Base-by-base conservation (phyloP, 495 filamentous ascomycete species). In the Parathielavia hyrcaniae region DNA sequence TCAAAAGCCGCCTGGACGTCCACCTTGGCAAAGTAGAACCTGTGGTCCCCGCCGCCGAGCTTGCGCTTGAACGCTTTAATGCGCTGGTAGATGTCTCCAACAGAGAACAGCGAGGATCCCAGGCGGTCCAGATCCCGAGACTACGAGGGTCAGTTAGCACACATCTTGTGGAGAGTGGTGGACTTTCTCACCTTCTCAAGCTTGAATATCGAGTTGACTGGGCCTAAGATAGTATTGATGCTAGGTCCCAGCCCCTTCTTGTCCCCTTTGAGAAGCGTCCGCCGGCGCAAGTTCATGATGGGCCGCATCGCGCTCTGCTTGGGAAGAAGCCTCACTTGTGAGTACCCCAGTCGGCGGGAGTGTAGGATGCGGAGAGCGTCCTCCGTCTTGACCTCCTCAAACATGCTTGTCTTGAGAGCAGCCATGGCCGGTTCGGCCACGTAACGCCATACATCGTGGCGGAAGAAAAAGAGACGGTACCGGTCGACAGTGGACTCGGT, bases 1-100 rank as follows among this genome's bases (percentile, higher is more conserved):
- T 98, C 93, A 68, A 96, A 98, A 53, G 93, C 96, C 10, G 90
- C 82, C 68, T 90, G 79, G 30, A 97, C 90, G 69, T 98, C 93
- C 14, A 96, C 75, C 69, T 97, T 98, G 41, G 86, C 91, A 64
- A 97, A 96, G 67, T 86, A 96, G 40, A 76, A 51, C 11, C 52
- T 53, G 51, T 58, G 46, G 46, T 67, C 1, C 1, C 56, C 64
- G 2, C 36, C 13, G 10, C 59, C 58, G 63, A 83, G 62, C n/a
- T 32, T 70, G 6, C 67, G 49, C 61, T 86, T 84, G 72, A 96
- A 96, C 1, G 61, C 58, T 64, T 84, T 88, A 35, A 98, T 69
- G 35, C 81, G 82, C n/a, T 75, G 70, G 67, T 95, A 90, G 45
- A 97, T 83, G 30, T 97, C 93, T 6, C 82, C 81, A 6, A 93